Conservation (phyloP, 306 rosid species). For the Amphicarpaea edgeworthii region DNA sequence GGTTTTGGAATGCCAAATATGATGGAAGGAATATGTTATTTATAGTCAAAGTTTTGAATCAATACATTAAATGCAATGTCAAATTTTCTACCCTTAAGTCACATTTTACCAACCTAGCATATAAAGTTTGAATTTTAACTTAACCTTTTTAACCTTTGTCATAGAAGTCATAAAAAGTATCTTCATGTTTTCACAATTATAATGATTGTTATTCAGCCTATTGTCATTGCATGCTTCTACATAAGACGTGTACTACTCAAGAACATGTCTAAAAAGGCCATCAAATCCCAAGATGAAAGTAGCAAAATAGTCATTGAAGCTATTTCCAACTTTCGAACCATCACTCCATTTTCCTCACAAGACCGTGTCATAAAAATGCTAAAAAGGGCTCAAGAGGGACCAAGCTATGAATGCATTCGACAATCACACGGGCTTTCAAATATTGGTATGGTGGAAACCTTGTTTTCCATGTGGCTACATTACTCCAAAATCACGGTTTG, state of each 20-base stretch:
- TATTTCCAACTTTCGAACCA: background rate
- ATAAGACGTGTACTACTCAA: background rate
- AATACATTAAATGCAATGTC: too few relatives aligned
- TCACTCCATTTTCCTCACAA: background rate
- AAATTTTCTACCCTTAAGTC: too few relatives aligned
- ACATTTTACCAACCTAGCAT: too few relatives aligned
- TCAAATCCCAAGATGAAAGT: background rate
- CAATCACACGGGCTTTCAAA: background rate
- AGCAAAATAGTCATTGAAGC: constrained; percentile 2
- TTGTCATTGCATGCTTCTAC: background rate
- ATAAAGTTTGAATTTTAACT: too few relatives aligned
- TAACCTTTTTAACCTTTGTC: too few relatives aligned
- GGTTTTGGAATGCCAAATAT: too few relatives aligned
- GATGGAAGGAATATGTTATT: too few relatives aligned
- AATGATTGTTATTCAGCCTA: background rate
- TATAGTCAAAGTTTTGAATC: too few relatives aligned
- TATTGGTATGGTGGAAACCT: background rate
- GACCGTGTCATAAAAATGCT: background rate
- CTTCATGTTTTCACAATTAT: too few relatives aligned
- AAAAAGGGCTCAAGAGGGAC: background rate
- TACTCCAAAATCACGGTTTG: background rate
- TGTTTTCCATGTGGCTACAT: background rate
- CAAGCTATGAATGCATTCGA: background rate
- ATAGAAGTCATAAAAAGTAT: too few relatives aligned
- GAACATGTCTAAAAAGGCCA: background rate